Conservation (phyloP, 2,329 filamentous ascomycete genomes). For the Fonsecaea monophora region DNA sequence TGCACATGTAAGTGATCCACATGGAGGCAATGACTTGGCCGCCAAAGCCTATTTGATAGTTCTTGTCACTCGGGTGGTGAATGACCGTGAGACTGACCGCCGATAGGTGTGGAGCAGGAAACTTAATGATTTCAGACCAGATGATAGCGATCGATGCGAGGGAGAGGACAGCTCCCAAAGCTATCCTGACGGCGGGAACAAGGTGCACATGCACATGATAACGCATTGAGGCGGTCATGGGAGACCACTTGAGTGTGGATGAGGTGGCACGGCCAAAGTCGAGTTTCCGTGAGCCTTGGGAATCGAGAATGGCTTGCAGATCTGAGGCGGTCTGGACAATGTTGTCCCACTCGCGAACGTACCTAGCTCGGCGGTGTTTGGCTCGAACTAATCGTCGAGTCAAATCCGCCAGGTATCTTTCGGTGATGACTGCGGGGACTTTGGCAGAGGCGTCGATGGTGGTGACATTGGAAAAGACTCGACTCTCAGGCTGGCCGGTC, state of each 20-base stretch:
- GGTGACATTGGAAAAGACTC: constrained; percentile 50
- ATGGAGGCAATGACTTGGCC: constrained; percentile 82
- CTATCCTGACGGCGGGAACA: constrained; percentile 71
- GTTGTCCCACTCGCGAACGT: constrained; percentile 82
- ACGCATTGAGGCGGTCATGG: constrained; percentile 81
- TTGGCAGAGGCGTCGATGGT: constrained; percentile 50
- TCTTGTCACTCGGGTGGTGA: constrained; percentile 72
- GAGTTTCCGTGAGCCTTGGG: constrained; percentile 78
- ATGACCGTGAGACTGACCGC: constrained; percentile 66
- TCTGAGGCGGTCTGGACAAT: constrained; percentile 76
- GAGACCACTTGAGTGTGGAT: constrained; percentile 61
- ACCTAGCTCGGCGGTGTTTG: constrained; percentile 81
- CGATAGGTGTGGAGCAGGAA: constrained; percentile 77
- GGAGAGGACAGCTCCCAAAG: constrained; percentile 71
- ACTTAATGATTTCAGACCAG: constrained; percentile 92
- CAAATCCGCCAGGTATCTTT: constrained; percentile 89
- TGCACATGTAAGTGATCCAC: constrained; percentile 97
- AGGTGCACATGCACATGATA: constrained; percentile 78
- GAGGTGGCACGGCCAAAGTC: constrained; percentile 71
- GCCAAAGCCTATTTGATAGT: constrained; percentile 80
- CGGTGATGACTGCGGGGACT: constrained; percentile 84
- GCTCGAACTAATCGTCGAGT: constrained; percentile 82
- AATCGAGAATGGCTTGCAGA: constrained; percentile 82
- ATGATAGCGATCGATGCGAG: constrained; percentile 82
- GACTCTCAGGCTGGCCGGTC: constrained; percentile 70